Percentiles rank a stretch among this genome's conserved stretches.
Evolutionary conservation across 768 basidiomycete species (phyloP).

Genomic region (Boletellus ananiceps): DNA sequence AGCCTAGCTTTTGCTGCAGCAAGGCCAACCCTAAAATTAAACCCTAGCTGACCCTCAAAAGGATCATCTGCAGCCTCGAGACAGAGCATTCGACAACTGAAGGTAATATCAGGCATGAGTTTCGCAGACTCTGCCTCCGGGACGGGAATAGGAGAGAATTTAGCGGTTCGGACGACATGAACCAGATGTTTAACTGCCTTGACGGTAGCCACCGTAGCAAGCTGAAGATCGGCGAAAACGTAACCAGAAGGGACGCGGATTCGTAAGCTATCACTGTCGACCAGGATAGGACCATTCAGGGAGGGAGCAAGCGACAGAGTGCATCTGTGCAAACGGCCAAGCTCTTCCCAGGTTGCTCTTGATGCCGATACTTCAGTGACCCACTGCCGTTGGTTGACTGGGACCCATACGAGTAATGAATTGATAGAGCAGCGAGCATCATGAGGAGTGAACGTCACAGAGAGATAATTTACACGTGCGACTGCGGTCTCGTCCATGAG

Average conservation of each 20-base stretch:
- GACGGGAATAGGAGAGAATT: conserved; percentile 49
- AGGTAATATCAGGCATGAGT: conserved; percentile 53
- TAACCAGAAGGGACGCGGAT: conserved; percentile 81
- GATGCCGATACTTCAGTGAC: conserved; percentile 23
- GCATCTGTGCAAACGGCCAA: conserved; percentile 56
- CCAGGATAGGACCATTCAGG: conserved; percentile 38
- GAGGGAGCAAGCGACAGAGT: conserved; percentile 33
- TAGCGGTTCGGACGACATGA: conserved; percentile 47
- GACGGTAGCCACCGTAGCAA: conserved; percentile 60
- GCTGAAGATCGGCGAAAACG: conserved; percentile 67
- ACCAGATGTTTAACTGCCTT: conserved; percentile 74
- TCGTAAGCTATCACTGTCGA: conserved; percentile 60
- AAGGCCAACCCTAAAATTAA: conserved; percentile 69
- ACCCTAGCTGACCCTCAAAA: conserved; percentile 71
- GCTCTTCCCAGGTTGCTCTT: conserved; percentile 67
- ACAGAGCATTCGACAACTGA: conserved; percentile 58
- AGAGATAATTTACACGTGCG: conserved; percentile 30
- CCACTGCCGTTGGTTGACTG: conserved; percentile 38
- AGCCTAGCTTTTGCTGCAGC: conserved; percentile 66
- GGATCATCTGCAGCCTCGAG: conserved; percentile 82
- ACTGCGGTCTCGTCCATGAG: conserved; percentile 48
- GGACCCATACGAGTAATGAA: conserved; percentile 53
- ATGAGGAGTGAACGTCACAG: conserved; percentile 14
- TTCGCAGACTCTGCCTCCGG: conserved; percentile 76
- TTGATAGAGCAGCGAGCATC: conserved; percentile 34